Evolutionary conservation across 495 filamentous ascomycete species (phyloP).

Genomic region (Penicillium alfredii): DNA sequence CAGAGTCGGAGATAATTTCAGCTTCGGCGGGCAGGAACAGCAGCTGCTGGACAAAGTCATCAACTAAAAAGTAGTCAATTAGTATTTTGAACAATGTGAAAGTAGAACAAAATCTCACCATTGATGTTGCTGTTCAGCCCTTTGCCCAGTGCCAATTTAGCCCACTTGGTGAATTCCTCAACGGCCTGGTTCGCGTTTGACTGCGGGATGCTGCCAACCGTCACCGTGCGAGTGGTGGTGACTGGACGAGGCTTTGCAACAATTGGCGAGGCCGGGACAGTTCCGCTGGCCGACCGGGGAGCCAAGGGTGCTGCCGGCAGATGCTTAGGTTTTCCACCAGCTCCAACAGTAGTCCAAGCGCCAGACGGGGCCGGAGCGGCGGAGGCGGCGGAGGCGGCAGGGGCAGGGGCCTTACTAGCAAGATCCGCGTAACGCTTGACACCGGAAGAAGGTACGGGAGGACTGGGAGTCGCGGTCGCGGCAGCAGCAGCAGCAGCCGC

Average conservation of each 20-base stretch:
- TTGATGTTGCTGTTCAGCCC: conserved; percentile 56
- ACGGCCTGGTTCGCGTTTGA: conserved; percentile 52
- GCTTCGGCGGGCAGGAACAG: conserved; percentile 67
- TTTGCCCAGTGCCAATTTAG: conserved; percentile 62
- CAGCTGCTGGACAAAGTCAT: conserved; percentile 71
- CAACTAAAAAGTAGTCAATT: conserved; percentile 48
- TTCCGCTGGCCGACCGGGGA: conserved; percentile 51
- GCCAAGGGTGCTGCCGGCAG: conserved; percentile 52
- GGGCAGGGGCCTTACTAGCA: conserved; percentile 66
- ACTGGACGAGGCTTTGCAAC: conserved; percentile 25
- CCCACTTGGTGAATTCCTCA: conserved; percentile 94
- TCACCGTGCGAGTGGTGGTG: conserved; percentile 29
- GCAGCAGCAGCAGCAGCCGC: conserved; percentile 53
- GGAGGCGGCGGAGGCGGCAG: conserved; percentile 29
- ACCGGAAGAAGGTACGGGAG: conserved; percentile 44
- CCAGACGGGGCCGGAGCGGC: conserved; percentile 36
- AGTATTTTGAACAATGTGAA: conserved; percentile 8
- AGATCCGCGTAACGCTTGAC: conserved; percentile 95
- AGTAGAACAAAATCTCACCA: conserved; percentile 32
- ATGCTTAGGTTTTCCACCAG: conserved; percentile 81
- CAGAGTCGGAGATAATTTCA: conserved; percentile 78
- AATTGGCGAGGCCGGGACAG: conserved; percentile 37
- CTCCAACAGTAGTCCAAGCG: conserved; percentile 96
- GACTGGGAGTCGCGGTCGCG: conserved; percentile 36
- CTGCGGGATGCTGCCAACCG: conserved; percentile 27